Evolutionary conservation across 148 eudicot genomes (phyloP), one percentile per base, ranked within the genome.

Genomic region (Camellia lanceoleosa): DNA sequence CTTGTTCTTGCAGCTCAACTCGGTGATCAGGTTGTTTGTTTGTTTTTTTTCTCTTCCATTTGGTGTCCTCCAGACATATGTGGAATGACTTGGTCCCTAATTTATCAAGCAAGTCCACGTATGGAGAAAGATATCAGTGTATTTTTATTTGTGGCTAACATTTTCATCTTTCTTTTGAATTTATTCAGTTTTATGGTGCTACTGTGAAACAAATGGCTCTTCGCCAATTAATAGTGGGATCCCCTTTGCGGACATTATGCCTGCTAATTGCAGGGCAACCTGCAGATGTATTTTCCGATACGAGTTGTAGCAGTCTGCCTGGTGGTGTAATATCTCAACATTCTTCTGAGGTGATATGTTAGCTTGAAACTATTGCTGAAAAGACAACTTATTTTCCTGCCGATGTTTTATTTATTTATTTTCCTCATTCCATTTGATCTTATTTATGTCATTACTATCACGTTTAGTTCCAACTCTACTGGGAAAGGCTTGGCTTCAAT

Each of bases 191-290:
- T 79, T 92, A 92, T 86, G 87, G 79, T 66, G 92, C 89, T 51
- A 89, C 97, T 43, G 87, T 90, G 75, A 92, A 89, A 84, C 89
- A 89, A 84, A 89, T 92, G 94, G 97, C 94, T 67, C 84, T 90
- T 77, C 78, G 77, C 75, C 97, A 92, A 80, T 73, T 90, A 69
- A 85, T 85, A 74, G 84, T 91, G 3, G 96, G 96, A 11, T 85
- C 38, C 38, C 38, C 38, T 30, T 30, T 30, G 38, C 38, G 38
- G 38, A 30, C 38, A 30, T 30, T 30, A 30, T 30, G 38, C 38
- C 38, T 30, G 38, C 38, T 30, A 30, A 30, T 30, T 30, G 38
- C 38, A 30, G 91, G 92, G 75, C 88, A 92, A 72, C 93, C 92
- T 68, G 92, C 88, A 23, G 97, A 89, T 81, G 97, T 92, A 5